Evolutionary conservation across 176 grass and related monocot genomes (phyloP).

Genomic region (Phyllostachys edulis): DNA sequence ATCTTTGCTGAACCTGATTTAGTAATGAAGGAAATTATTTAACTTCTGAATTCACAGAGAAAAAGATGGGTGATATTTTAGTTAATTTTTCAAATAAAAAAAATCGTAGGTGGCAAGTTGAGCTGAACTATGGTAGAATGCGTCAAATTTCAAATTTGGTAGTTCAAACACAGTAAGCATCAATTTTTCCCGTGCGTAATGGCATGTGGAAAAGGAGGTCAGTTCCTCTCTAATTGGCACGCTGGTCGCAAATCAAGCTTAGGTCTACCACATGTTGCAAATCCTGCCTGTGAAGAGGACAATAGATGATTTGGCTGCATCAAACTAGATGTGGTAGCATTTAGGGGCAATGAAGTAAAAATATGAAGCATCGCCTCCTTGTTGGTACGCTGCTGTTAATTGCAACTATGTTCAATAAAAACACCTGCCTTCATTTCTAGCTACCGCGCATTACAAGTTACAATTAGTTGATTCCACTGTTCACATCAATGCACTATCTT

Average conservation of each 20-base stretch:
- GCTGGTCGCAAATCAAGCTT: neutral
- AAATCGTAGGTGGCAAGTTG: neutral
- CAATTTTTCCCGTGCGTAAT: neutral
- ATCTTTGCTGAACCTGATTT: constrained; percentile 6
- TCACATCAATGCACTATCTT: neutral
- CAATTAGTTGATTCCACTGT: neutral
- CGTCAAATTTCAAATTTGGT: neutral
- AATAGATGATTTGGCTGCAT: neutral
- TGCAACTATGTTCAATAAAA: neutral
- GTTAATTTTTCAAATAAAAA: neutral
- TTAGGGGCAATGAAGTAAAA: neutral
- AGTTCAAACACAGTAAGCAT: neutral
- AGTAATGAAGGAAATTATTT: neutral
- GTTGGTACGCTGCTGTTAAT: neutral
- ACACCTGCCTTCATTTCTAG: neutral
- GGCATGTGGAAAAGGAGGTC: neutral
- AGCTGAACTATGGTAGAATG: neutral
- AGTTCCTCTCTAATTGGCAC: neutral
- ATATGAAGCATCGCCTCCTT: neutral
- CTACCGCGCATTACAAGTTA: neutral
- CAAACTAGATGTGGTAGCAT: neutral
- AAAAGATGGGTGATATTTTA: neutral
- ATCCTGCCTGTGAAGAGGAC: neutral
- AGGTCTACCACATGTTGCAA: neutral
- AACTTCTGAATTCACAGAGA: neutral